These are phyloP conservation scores for Lablab purpureus DNA, from an alignment of 306 rosid genomes.

Conservation along the genomic window DNA sequence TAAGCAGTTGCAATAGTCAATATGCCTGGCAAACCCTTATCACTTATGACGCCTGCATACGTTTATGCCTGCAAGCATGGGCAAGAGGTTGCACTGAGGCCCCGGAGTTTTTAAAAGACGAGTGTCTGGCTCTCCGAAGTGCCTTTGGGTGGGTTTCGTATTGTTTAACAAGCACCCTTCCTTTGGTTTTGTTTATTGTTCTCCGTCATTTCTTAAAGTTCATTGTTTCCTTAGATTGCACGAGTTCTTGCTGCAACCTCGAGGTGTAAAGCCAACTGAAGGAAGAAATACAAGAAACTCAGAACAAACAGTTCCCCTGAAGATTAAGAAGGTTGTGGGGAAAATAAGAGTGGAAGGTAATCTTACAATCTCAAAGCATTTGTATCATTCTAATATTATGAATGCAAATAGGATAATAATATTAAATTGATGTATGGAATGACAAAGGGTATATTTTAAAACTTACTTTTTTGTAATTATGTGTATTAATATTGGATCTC, in stretches of 20 bases:
- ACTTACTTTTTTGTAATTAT: neutral
- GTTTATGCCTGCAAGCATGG: constrained; percentile 95
- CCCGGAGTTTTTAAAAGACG: constrained; percentile 81
- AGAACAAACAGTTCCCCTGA: constrained; percentile 67
- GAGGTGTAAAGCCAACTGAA: constrained; percentile 65
- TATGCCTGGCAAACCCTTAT: constrained; percentile 93
- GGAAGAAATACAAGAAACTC: constrained; percentile 58
- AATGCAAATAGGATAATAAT: neutral
- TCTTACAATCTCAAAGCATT: neutral
- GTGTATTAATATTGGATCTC: constrained; percentile 14
- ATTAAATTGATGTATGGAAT: neutral
- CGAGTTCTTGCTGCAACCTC: constrained; percentile 83
- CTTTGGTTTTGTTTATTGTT: constrained; percentile 28
- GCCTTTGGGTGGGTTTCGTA: constrained; percentile 84
- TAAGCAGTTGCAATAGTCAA: constrained; percentile 75
- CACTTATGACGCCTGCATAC: constrained; percentile 93
- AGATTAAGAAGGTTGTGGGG: constrained; percentile 78
- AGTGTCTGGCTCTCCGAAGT: constrained; percentile 81
- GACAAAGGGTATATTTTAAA: neutral
- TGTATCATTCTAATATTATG: neutral
- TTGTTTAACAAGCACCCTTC: constrained; percentile 6
- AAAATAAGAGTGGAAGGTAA: constrained; percentile 97
- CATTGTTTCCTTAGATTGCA: constrained; percentile 62
- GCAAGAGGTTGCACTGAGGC: constrained; percentile 92
- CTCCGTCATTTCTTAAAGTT: constrained; percentile 35